These are phyloP conservation scores for Exophiala oligosperma DNA, from an alignment of 2,329 filamentous ascomycete genomes.

Conservation along the genomic window DNA sequence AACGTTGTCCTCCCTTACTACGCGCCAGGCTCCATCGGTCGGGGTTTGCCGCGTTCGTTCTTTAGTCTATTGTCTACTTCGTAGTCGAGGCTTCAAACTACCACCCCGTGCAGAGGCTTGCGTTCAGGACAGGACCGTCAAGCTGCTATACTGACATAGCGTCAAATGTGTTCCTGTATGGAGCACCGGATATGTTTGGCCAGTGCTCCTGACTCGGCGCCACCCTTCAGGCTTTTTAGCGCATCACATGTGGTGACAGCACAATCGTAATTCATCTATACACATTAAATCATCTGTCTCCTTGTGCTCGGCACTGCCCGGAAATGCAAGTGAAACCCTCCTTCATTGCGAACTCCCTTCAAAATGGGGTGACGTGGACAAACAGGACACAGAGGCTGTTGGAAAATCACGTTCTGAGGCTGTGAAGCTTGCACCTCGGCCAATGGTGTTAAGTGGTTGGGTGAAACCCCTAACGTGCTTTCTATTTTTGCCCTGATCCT, in stretches of 20 bases:
- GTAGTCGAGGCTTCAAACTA: not conserved
- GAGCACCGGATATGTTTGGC: conserved; percentile 6
- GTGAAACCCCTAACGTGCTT: conserved; percentile 5
- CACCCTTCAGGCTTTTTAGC: not conserved
- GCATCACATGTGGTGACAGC: not conserved
- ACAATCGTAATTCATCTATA: not conserved
- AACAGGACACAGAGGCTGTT: not conserved
- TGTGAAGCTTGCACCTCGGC: conserved; percentile 7
- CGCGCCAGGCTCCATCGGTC: not conserved
- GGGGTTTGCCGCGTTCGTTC: not conserved
- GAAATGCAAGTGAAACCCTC: not conserved
- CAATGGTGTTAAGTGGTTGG: conserved; percentile 5
- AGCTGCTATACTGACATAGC: not conserved
- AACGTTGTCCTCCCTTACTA: not conserved
- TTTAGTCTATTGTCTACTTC: not conserved
- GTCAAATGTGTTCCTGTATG: not conserved
- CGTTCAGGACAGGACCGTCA: not conserved
- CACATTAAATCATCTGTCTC: not conserved
- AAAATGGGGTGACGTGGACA: conserved; percentile 1
- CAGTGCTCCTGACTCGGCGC: not conserved
- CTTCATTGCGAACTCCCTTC: not conserved
- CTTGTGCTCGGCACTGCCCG: not conserved
- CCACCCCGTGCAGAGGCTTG: not conserved
- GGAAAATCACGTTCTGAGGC: conserved; percentile 12
- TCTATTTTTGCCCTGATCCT: conserved; percentile 19